Percentiles rank a stretch among this genome's conserved stretches.
phyloP scores from a whole-genome alignment of 2,329 filamentous ascomycete species.

The Coniochaeta ligniaria region DNA sequence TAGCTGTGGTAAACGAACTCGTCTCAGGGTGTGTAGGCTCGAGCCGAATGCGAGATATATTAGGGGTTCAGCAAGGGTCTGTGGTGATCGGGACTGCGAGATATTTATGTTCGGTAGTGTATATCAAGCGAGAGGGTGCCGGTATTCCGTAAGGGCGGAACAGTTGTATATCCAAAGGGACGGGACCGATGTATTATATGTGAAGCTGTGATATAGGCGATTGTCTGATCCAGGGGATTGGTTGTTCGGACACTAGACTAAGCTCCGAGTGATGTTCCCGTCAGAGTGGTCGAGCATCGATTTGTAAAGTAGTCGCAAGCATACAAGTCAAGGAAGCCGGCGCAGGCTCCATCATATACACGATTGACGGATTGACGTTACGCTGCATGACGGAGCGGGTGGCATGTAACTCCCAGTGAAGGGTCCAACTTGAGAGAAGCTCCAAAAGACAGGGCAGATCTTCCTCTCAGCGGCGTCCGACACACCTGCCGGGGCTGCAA shows the following conservation, averaged over 20 bases:
- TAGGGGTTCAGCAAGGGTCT: not conserved
- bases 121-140: not conserved
- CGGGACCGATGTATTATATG: not conserved
- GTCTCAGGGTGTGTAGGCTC: no score
- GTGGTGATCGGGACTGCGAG: not conserved
- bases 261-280: not conserved
- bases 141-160: no score
- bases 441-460: not conserved
- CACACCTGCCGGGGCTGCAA: not conserved
- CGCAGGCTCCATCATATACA: not conserved
- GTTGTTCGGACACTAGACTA: not conserved
- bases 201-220: not conserved
- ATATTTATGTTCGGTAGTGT: conserved; percentile 6
- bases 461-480: not conserved
- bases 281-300: no score
- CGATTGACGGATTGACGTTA: not conserved
- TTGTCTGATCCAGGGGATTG: not conserved
- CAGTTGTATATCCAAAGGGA: not conserved
- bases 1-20: not conserved
- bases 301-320: not conserved
- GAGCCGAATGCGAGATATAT: not conserved
- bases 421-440: not conserved
- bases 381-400: not conserved
- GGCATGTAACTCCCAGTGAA: not conserved
- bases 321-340: not conserved